Base-by-base conservation (phyloP, 2,329 filamentous ascomycete genomes). In the Phaeosphaeriaceae sp. region DNA sequence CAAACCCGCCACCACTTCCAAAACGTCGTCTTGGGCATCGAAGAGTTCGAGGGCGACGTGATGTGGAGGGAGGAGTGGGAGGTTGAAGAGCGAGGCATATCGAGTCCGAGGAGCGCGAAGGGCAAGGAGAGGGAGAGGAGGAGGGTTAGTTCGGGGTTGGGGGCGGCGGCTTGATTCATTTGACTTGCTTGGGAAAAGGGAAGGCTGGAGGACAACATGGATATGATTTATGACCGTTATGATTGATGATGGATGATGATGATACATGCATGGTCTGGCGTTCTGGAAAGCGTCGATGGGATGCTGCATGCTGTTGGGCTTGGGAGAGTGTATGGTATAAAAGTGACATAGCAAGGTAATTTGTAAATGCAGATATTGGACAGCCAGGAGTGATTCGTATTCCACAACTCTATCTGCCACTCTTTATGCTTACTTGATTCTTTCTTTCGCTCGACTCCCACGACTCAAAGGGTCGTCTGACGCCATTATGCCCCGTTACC, bases 1-100 rank as follows among this genome's bases (percentile, higher is more conserved):
- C 67, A 69, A 57, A 78, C 74, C 5, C 65, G 76, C 13, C 58
- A 67, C 13, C 65, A 71, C 31, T 78, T 72, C 51, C 61, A 68
- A 19, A 72, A 72, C 31, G 54, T 77, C 1, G 56, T 78, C 51
- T 57, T 68, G 20, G 77, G 77, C 6, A 49, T 63, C n/a, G 33
- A 42, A 53, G 61, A 58, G 46, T 57, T 44, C 33, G 27, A 59
- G 24, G 51, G 40, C 31, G 53, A 56, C 15, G 15, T 57, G 10
- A 47, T 54, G 7, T 68, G 61, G 62, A 49, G 47, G 4, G 71
- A 71, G 54, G 67, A 64, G 51, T 70, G 64, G 65, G 59, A 63
- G 53, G 55, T 59, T 53, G 47, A 47, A 41, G 51, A n/a, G 22
- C 25, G 51, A 21, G 24, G n/a, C 13, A 50, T 51, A 53, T 25